Evolutionary conservation across 495 filamentous ascomycete genomes (phyloP), one percentile per base, ranked within the genome.

Genomic region (Aspergillus wentii): DNA sequence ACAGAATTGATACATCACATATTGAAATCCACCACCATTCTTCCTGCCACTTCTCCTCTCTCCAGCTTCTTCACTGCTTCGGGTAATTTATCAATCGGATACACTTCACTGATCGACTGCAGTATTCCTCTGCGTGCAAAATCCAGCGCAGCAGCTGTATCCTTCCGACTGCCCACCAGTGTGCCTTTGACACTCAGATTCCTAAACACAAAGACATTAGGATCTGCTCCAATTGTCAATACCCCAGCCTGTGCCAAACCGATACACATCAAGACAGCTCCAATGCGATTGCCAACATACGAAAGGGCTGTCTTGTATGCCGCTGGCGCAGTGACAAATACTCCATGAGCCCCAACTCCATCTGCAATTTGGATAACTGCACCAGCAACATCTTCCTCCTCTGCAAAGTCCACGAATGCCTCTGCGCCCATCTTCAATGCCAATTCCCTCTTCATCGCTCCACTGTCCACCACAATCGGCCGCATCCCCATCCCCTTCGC

Each of bases 401-500:
- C 49, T 9, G 53, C 55, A 41, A 72, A 75, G 47, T 75, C 71
- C 2, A 76, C 56, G 41, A 75, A 76, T 0, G 59, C 62, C 27
- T 76, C 72, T 10, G 72, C 71, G 7, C 72, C 71, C 61, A 75
- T 67, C 37, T 62, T 52, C 23, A 66, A 13, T 0, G 61, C 51
- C 3, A 76, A 46, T 8, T 51, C 46, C 23, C 54, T 52, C 43
- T 75, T 76, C 0, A 48, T 46, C 1, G 40, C 49, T 1, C 71
- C 72, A 0, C 54, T 62, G 33, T 76, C 72, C 5, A 75, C 58
- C 8, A 70, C 73, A n/a, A 77, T 66, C 0, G 70, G 67, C 4
- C 69, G 58, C 58, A 75, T 65, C 0, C 72, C 73, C 68, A 77
- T 75, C 3, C 68, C 71, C 17, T 51, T 50, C 62, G 76, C 80